phyloP scores from a whole-genome alignment of 805 yeast genomes.

The Candida sonorensis region DNA sequence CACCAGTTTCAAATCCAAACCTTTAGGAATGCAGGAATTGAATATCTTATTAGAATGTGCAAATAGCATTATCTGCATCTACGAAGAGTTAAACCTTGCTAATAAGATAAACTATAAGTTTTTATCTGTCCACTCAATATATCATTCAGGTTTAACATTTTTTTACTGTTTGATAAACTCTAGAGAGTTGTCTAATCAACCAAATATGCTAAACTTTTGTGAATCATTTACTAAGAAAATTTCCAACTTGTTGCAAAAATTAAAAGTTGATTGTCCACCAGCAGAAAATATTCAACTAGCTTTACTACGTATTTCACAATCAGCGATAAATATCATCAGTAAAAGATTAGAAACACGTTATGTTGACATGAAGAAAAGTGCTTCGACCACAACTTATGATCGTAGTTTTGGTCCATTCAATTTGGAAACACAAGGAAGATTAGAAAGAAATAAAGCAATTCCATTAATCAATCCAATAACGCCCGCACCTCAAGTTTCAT shows the following conservation, averaged over 20 bases:
- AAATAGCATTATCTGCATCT: conserved; percentile 7
- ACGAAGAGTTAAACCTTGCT: conserved; percentile 5
- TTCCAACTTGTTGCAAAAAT: conserved; percentile 2
- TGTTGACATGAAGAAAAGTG: neutral
- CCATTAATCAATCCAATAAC: neutral
- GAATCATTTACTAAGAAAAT: conserved; percentile 5
- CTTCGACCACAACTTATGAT: too few relatives aligned
- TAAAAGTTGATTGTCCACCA: conserved; percentile 14
- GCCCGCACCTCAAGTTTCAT: neutral
- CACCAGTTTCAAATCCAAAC: conserved; percentile 2
- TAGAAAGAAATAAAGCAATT: conserved; percentile 1
- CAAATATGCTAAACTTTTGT: conserved; percentile 3
- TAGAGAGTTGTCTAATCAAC: conserved; percentile 4
- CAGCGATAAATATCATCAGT: conserved; percentile 3
- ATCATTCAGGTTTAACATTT: conserved; percentile 14
- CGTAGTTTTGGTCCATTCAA: conserved; percentile 1
- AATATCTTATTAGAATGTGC: conserved; percentile 10
- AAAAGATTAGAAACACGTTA: conserved; percentile 1
- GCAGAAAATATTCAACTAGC: conserved; percentile 11
- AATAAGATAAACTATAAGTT: conserved; percentile 16
- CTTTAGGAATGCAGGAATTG: conserved; percentile 4
- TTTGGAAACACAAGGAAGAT: neutral
- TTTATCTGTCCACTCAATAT: conserved; percentile 16
- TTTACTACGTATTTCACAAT: conserved; percentile 3
- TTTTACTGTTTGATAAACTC: conserved; percentile 15